Percentiles rank a stretch among this genome's conserved stretches.
Evolutionary conservation across 2,329 filamentous ascomycete genomes (phyloP).

Genomic region (Colletotrichum incanum): DNA sequence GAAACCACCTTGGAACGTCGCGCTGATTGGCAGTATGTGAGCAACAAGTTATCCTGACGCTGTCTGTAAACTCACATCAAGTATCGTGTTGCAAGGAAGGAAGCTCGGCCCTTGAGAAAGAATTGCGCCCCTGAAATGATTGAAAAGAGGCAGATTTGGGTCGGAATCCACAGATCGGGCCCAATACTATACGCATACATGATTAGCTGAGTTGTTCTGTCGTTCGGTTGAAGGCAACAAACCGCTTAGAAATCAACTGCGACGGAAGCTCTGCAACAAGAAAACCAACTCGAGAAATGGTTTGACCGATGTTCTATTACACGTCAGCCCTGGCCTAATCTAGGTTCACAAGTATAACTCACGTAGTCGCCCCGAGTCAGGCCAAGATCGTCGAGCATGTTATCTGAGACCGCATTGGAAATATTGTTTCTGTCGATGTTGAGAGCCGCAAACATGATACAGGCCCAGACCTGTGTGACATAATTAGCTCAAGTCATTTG

Average conservation of each 20-base stretch:
- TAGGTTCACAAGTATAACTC: conserved; percentile 30
- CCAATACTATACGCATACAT: conserved; percentile 43
- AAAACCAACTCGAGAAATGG: conserved; percentile 68
- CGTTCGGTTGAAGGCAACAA: conserved; percentile 51
- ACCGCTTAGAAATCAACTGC: conserved; percentile 71
- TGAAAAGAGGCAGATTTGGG: conserved; percentile 45
- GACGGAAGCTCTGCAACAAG: conserved; percentile 73
- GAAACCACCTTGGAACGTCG: conserved; percentile 60
- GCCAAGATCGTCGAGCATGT: conserved; percentile 58
- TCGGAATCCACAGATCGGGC: conserved; percentile 52
- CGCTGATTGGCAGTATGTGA: not conserved
- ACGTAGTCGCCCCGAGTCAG: conserved; percentile 53
- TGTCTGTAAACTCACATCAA: conserved; percentile 53
- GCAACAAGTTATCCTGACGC: accelerated
- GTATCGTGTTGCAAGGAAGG: conserved; percentile 58
- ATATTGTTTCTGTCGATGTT: conserved; percentile 48
- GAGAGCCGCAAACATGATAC: conserved; percentile 51
- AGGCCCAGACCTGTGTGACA: conserved; percentile 45
- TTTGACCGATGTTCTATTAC: conserved; percentile 66
- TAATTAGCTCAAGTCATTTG: conserved; percentile 42
- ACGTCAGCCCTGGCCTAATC: conserved; percentile 13
- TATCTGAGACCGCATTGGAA: conserved; percentile 47
- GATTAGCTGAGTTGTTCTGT: not conserved
- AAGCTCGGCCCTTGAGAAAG: conserved; percentile 55
- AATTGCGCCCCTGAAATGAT: conserved; percentile 40